Evolutionary conservation across 1,139 yeast genomes (phyloP), one percentile per base, ranked within the genome.

Genomic region (Yamadazyma taylorii): DNA sequence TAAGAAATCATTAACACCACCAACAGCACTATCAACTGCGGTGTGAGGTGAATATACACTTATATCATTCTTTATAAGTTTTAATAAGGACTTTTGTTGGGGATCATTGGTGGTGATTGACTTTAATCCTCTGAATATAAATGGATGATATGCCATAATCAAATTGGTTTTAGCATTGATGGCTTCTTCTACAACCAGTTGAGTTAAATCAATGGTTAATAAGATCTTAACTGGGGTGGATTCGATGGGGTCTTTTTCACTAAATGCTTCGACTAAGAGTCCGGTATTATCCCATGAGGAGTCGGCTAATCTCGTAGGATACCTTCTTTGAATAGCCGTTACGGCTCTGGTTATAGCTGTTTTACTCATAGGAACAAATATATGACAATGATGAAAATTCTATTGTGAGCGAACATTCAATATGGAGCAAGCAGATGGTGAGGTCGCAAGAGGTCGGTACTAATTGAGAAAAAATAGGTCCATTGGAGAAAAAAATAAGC

Each of bases 41-140:
- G 98, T 90, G 55, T 94, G 99, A 13, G 98, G 98, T 37, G 85
- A 85, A 58, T 92, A 92, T 1, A 94, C 98, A 40, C 90, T 79
- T 44, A 92, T 77, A 13, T 86, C 86, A 41, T 81, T 74, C 45
- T 81, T 80, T 37, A 89, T 83, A 49, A 94, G 70, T 41, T 75
- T 75, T 28, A 92, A 59, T 37, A 92, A 68, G 4, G 95, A 85
- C 23, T 64, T 65, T 55, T 92, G 97, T 57, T 92, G 97, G 0
- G 96, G 82, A 50, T 87, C 88, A 5, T 60, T 53, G 3, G 74
- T 66, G 2, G 81, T 74, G 39, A 94, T 75, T n/a, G 81, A 66
- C 58, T 90, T 94, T 58, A 94, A 75, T 0, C 96, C 95, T 21
- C 85, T 69, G 70, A 94, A 94, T 32, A 94, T 88, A 56, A 92